Conservation (phyloP, 169 alveolate species). For the Miamiensis avidus region DNA sequence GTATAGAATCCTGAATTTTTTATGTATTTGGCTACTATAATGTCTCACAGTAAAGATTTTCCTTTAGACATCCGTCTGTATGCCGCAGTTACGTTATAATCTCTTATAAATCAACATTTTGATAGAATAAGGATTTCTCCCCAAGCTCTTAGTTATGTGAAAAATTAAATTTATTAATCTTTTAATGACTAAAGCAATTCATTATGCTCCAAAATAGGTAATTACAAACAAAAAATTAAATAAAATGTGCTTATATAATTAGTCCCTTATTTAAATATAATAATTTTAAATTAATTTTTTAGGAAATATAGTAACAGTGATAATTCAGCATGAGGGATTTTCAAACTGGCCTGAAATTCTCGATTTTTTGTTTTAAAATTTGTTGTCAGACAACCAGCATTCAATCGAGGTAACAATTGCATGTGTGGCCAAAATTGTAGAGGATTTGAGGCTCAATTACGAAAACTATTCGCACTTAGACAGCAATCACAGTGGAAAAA, state of each 20-base stretch:
- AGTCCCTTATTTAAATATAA: too few relatives aligned
- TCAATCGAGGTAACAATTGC: not conserved
- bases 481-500: not conserved
- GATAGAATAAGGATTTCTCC: not conserved
- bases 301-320: slow-evolving; percentile 14
- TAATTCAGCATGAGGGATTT: slow-evolving; percentile 11
- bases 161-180: not conserved
- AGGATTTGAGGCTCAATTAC: slow-evolving; percentile 11
- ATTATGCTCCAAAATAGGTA: not conserved
- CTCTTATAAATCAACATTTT: not conserved
- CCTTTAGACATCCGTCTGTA: not conserved
- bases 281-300: not conserved
- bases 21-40: slow-evolving; percentile 17
- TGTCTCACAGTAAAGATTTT: not conserved
- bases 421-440: slow-evolving; percentile 15
- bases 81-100: slow-evolving; percentile 7
- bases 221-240: not conserved
- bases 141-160: not conserved
- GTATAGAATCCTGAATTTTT: slow-evolving; percentile 15
- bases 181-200: not conserved
- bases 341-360: slow-evolving; percentile 6
- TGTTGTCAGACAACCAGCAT: not conserved
- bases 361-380: slow-evolving; percentile 5
- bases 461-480: slow-evolving; percentile 17
- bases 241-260: too few relatives aligned